These are phyloP conservation scores for Jacaranda copaia DNA, from an alignment of 257 asterid species.

Conservation along the genomic window DNA sequence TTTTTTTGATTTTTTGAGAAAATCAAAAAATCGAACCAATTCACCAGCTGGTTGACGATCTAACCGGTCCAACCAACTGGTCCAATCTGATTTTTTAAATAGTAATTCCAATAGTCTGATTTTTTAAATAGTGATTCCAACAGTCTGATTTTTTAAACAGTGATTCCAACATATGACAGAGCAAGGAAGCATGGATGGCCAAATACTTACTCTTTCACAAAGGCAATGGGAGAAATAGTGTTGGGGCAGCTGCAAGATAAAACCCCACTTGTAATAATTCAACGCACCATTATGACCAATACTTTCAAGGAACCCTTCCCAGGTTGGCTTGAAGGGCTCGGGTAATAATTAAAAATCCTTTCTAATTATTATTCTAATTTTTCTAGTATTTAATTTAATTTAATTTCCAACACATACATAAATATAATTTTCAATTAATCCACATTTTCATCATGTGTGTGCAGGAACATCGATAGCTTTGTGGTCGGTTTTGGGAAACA, in stretches of 20 bases:
- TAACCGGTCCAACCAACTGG: no score
- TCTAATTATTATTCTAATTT: background rate
- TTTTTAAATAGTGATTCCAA: no score
- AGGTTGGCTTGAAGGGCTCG: constrained; percentile 69
- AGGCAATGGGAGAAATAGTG: constrained; percentile 78
- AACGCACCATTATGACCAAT: constrained; percentile 63
- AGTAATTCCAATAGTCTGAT: no score
- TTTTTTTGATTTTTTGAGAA: no score
- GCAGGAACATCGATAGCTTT: constrained; percentile 64
- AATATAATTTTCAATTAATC: background rate
- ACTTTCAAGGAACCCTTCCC: constrained; percentile 68
- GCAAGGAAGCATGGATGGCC: constrained; percentile 71
- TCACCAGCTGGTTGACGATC: no score
- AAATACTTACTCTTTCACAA: constrained; percentile 64
- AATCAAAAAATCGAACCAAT: no score
- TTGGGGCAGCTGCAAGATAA: constrained; percentile 42
- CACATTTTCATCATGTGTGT: background rate
- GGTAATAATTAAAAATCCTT: constrained; percentile 33
- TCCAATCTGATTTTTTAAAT: no score
- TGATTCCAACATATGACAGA: constrained; percentile 35
- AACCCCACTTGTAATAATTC: constrained; percentile 50
- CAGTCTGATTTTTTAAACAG: no score
- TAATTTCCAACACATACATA: background rate
- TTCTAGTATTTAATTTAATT: background rate
- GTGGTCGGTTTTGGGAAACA: constrained; percentile 69